These are phyloP conservation scores for Aureobasidium melanogenum DNA, from an alignment of 2,329 filamentous ascomycete genomes.

Conservation along the genomic window DNA sequence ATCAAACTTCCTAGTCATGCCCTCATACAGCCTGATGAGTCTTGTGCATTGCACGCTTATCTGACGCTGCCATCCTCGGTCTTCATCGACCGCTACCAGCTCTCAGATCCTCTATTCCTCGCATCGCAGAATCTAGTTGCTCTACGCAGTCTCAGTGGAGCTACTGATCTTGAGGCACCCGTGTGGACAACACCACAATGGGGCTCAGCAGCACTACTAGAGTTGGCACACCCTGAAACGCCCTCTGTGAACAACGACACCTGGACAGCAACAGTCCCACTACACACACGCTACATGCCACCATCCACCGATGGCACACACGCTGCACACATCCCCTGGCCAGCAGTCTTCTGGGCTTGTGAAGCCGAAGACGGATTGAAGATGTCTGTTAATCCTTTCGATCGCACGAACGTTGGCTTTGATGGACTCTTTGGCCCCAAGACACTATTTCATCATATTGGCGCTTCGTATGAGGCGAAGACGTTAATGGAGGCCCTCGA, in stretches of 20 bases:
- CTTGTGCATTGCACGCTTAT: constrained; percentile 69
- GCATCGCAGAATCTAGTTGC: constrained; percentile 67
- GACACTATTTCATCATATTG: constrained; percentile 73
- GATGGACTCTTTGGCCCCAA: constrained; percentile 67
- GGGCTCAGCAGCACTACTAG: constrained; percentile 71
- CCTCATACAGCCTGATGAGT: constrained; percentile 38
- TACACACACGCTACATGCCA: constrained; percentile 76
- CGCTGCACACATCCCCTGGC: constrained; percentile 60
- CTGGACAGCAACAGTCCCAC: constrained; percentile 64
- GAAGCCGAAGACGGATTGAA: constrained; percentile 55
- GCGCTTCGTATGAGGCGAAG: constrained; percentile 20
- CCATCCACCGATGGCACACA: constrained; percentile 35
- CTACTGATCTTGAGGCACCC: constrained; percentile 84
- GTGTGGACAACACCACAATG: constrained; percentile 67
- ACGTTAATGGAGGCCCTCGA: constrained; percentile 21
- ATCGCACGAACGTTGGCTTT: constrained; percentile 74
- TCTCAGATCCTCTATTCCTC: constrained; percentile 67
- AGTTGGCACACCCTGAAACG: constrained; percentile 51
- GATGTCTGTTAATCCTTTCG: constrained; percentile 74
- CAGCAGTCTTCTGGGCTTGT: constrained; percentile 87
- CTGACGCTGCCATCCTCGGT: constrained; percentile 71
- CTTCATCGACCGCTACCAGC: constrained; percentile 83
- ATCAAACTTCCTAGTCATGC: constrained; percentile 52
- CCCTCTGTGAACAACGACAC: constrained; percentile 12
- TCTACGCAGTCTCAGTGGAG: constrained; percentile 60